Evolutionary conservation across 1,284 basidiomycete species (phyloP), one percentile per base, ranked within the genome.

Genomic region (Lignosus rhinocerotis): DNA sequence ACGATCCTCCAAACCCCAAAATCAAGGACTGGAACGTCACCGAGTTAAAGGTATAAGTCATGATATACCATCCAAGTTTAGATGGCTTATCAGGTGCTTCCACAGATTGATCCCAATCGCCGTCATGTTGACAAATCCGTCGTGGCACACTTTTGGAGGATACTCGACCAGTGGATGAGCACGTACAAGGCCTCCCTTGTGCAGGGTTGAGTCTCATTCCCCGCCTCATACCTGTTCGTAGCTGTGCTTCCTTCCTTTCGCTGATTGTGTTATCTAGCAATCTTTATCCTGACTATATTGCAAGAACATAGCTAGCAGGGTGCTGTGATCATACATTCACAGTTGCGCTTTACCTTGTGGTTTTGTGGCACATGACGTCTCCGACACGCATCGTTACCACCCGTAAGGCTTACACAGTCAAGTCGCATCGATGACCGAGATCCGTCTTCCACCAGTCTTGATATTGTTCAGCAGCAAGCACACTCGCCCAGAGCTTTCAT

Each of bases 21-120:
- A 90, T 98, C 61, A 89, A 90, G 69, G 94, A 97, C 67, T 99
- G 96, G 96, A 98, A 98, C 70, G 95, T 98, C 16, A 91, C 91
- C 0, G 93, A 96, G 69, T 81, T 98, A 63, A 93, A 93, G 81
- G 94, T 93, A 56, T 10, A 73, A 61, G 44, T 25, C 46, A 21
- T 32, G 41, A n/a, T 16, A 12, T 43, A 30, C 3, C 33, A 25
- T 46, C 11, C 32, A 19, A n/a, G 16, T 48, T 17, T 14, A 34
- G 32, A 39, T 39, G 6, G 42, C 25, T 30, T 46, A 49, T 44
- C 48, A 44, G 16, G 39, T 55, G 42, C 46, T 59, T 33, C 30
- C 31, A 36, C 25, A 94, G 94, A 94, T 97, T 66, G 94, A 97
- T 69, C 88, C 87, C n/a, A 81, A 87, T 64, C 81, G 92, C 64